phyloP scores from a whole-genome alignment of 2,329 filamentous ascomycete genomes.

The Neoascochyta sp. region DNA sequence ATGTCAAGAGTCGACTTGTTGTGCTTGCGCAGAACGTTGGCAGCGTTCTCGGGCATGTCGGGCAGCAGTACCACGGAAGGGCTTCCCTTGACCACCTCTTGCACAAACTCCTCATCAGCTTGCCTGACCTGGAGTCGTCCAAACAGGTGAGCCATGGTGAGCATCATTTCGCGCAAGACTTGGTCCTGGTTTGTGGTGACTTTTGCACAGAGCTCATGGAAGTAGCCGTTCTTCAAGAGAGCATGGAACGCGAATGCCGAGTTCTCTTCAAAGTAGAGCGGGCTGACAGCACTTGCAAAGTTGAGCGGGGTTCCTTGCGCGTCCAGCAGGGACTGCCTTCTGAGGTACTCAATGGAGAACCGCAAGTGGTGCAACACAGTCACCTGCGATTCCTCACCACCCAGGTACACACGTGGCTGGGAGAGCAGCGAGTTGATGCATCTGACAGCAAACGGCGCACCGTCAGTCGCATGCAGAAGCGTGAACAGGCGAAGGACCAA shows the following conservation, averaged over 20 bases:
- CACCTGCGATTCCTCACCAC: slow-evolving; percentile 63
- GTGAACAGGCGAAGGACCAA: slow-evolving; percentile 66
- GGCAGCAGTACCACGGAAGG: slow-evolving; percentile 65
- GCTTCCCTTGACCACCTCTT: slow-evolving; percentile 53
- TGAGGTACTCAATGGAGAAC: slow-evolving; percentile 77
- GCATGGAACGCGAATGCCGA: slow-evolving; percentile 74
- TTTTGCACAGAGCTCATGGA: slow-evolving; percentile 59
- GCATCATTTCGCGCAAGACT: slow-evolving; percentile 59
- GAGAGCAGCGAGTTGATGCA: slow-evolving; percentile 66
- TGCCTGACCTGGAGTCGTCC: slow-evolving; percentile 54
- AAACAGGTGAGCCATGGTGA: slow-evolving; percentile 70
- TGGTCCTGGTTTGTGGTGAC: slow-evolving; percentile 50
- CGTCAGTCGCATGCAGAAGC: slow-evolving; percentile 62
- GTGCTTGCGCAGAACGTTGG: slow-evolving; percentile 55
- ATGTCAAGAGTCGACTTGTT: slow-evolving; percentile 63
- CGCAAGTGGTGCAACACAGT: slow-evolving; percentile 71
- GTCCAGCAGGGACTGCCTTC: slow-evolving; percentile 64
- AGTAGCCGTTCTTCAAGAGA: slow-evolving; percentile 67
- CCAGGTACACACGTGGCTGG: slow-evolving; percentile 66
- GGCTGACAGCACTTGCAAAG: slow-evolving; percentile 66
- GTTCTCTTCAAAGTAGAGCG: slow-evolving; percentile 74
- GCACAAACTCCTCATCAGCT: slow-evolving; percentile 47
- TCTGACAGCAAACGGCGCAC: slow-evolving; percentile 58
- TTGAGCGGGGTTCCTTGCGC: slow-evolving; percentile 62
- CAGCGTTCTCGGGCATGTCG: slow-evolving; percentile 56